Evolutionary conservation across 805 yeast species (phyloP), one percentile per base, ranked within the genome.

Genomic region (Suhomyces canberraensis): DNA sequence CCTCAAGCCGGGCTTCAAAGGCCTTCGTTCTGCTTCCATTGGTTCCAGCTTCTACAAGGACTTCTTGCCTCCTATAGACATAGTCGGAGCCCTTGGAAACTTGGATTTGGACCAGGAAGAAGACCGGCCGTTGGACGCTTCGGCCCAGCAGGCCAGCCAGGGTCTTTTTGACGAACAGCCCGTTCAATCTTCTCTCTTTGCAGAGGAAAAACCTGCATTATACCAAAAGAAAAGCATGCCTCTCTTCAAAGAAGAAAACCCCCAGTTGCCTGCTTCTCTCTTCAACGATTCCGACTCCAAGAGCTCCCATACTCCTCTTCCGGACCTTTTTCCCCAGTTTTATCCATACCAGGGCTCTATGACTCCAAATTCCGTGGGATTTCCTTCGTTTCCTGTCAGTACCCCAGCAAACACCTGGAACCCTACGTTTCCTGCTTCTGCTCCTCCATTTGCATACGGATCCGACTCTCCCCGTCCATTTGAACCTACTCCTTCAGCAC

Each of bases 21-120:
- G 28, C 9, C 35, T 42, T 4, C 42, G 57, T 13, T 48, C 56
- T 2, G 43, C 58, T 11, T 52, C 60, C 5, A 45, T 49, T 25
- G 60, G 59, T 19, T 51, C 58, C 22, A 43, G 37, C 36, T 58
- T 57, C 37, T 60, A 58, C 46, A 48, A 45, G 11, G 51, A 40
- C 9, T 40, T 35, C 14, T 7, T 31, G 5, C 39, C 36, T 16
- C 61, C 57, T 18, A 56, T 67, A 49, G 78, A 73, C 42, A 64
- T 74, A 29, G 74, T 69, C 18, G 73, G 74, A 11, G 77, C 77
- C 15, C 53, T 74, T 28, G 69, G 67, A 31, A 66, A 68, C 27
- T 57, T 75, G 31, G 66, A 71, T 49, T 58, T 75, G 37, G n/a
- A n/a, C n/a, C 4, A 25, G 11, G 11, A 17, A 28, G 13, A n/a